These are phyloP conservation scores for Daldinia concentrica DNA, from an alignment of 495 filamentous ascomycete species.

Conservation along the genomic window DNA sequence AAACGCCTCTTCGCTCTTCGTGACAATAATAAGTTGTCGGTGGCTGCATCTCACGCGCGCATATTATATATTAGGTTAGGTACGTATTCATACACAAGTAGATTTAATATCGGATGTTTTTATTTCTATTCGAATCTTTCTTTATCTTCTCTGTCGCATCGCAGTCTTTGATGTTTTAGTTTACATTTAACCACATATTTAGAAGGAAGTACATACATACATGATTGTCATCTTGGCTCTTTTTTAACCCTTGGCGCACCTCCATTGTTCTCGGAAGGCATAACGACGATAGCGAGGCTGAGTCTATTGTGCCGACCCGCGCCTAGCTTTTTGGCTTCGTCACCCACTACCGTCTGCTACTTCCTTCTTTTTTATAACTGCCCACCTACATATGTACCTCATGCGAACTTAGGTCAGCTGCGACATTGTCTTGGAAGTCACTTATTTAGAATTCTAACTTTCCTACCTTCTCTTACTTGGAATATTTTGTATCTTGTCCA, in stretches of 20 bases:
- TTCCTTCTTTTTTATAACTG: conserved; percentile 6
- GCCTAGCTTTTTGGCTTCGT: conserved; percentile 29
- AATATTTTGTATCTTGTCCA: neutral
- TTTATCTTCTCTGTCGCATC: neutral
- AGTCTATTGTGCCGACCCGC: conserved; percentile 10
- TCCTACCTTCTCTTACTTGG: conserved; percentile 5
- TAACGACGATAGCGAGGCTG: conserved; percentile 15
- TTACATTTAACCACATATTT: neutral
- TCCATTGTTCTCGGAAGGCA: conserved; percentile 22
- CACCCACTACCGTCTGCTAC: conserved; percentile 13
- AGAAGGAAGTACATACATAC: neutral
- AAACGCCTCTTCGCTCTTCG: conserved; percentile 4
- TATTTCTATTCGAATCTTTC: too few species aligned
- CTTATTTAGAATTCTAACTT: conserved; percentile 15
- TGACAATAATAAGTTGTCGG: conserved; percentile 1
- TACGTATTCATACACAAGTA: too few species aligned
- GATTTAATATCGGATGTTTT: too few species aligned
- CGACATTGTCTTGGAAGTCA: conserved; percentile 11
- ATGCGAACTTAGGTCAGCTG: conserved; percentile 32
- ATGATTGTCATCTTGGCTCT: neutral
- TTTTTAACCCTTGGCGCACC: conserved; percentile 21
- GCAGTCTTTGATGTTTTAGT: neutral
- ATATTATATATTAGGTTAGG: too few species aligned
- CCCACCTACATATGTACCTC: too few species aligned
- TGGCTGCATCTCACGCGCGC: too few species aligned